phyloP scores from a whole-genome alignment of 2,329 filamentous ascomycete genomes.

The Fusarium heterosporum region DNA sequence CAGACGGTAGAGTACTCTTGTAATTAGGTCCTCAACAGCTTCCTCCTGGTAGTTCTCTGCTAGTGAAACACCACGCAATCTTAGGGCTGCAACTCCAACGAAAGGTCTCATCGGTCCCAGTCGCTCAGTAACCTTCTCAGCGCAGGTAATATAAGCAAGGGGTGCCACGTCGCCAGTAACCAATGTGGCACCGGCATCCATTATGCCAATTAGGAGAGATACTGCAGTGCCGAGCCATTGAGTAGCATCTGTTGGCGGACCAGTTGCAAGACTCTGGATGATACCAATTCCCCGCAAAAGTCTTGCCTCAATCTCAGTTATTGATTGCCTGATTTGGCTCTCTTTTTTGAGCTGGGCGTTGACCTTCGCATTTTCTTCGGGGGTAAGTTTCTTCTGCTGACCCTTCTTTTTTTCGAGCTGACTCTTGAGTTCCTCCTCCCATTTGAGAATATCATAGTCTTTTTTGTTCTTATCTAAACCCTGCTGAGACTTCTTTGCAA shows the following conservation, averaged over 20 bases:
- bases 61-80: conserved; percentile 80
- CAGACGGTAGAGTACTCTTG: conserved; percentile 88
- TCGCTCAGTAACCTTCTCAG: conserved; percentile 78
- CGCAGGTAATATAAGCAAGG: conserved; percentile 81
- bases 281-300: conserved; percentile 88
- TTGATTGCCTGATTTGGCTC: conserved; percentile 77
- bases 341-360: conserved; percentile 93
- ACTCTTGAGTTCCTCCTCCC: conserved; percentile 91
- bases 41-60: conserved; percentile 80
- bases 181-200: conserved; percentile 83
- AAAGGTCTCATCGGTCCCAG: conserved; percentile 83
- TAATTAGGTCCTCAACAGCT: conserved; percentile 84
- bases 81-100: conserved; percentile 86
- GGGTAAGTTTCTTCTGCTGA: conserved; percentile 86
- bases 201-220: conserved; percentile 75
- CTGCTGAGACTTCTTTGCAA: conserved; percentile 82
- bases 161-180: conserved; percentile 85
- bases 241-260: conserved; percentile 88
- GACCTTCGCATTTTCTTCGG: conserved; percentile 90
- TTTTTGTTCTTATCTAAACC: conserved; percentile 87
- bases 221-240: conserved; percentile 90
- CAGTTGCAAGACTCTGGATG: conserved; percentile 82
- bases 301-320: conserved; percentile 75
- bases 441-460: conserved; percentile 95
- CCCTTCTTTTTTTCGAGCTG: conserved; percentile 96